Conservation (phyloP, 169 alveolate species). For the Eimeria tenella region DNA sequence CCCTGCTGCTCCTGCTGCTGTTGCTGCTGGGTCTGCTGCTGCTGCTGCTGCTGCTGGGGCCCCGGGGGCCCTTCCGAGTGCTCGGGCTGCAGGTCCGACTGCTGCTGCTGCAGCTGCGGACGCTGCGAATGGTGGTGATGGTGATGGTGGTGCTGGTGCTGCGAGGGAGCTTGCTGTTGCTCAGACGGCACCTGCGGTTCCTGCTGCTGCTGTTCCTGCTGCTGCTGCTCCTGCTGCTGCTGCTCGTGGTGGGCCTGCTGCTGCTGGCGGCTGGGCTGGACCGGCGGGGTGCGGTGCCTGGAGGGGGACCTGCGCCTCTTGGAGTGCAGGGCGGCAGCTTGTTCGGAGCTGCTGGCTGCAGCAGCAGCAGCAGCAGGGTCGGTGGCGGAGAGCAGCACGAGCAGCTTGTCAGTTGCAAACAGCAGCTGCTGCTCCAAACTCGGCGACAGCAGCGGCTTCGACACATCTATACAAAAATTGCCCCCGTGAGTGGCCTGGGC, state of each 20-base stretch:
- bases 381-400: not conserved
- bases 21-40: not conserved
- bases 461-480: not conserved
- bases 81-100: not conserved
- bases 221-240: constrained; percentile 43
- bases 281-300: not conserved
- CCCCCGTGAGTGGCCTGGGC: not conserved
- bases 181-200: not conserved
- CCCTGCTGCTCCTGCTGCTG: not conserved
- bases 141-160: not conserved
- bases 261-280: not conserved
- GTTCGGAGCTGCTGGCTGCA: not conserved
- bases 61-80: no score
- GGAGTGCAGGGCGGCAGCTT: not conserved
- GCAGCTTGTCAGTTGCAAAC: constrained; percentile 23
- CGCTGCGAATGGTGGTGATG: constrained; percentile 4
- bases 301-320: not conserved
- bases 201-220: not conserved
- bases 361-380: constrained; percentile 21
- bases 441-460: constrained; percentile 17
- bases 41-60: constrained; percentile 7
- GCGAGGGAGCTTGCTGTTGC: not conserved
- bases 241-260: not conserved
- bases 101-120: constrained; percentile 24
- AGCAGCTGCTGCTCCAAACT: constrained; percentile 47